Evolutionary conservation across 2,329 filamentous ascomycete genomes (phyloP), one percentile per base, ranked within the genome.

Genomic region (Byssoonygena ceratinophila): DNA sequence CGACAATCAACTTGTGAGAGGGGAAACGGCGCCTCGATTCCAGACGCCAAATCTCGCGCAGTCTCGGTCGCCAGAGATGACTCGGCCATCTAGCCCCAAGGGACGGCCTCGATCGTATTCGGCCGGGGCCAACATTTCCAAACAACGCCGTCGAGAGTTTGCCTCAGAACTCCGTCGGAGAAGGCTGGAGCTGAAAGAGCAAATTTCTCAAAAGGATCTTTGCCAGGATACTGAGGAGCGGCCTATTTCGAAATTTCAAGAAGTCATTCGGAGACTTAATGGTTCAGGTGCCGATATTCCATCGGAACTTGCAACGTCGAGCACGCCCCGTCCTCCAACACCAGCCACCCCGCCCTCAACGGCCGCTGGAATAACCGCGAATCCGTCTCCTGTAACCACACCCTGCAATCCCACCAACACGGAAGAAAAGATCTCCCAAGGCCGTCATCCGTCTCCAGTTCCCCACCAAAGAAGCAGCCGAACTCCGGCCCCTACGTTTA

Each of bases 1-100:
- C 63, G 76, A 80, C 61, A 74, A 68, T 36, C 62, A 63, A 47
- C 61, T 61, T 18, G 56, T 54, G 39, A 50, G 41, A 40, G 37
- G 39, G 12, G 34, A 54, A 18, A 31, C 20, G 14, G 32, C 40
- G 22, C 16, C 44, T 5, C 49, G 47, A 5, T 52, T 41, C 14
- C 34, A 43, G 1, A 52, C 52, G 18, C 54, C 44, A 6, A 49
- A 34, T 52, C 18, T 34, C 46, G 36, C 34, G 40, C 52, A 59
- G 51, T 31, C 43, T 41, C 16, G 54, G 46, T 56, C 59, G 51
- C 57, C 59, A 20, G 55, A 57, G 11, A 44, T 18, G 11, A 29
- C 22, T 16, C 22, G 22, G 37, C 53, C 32, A 55, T 54, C 49
- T 55, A 57, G n/a, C 29, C 23, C 51, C 4, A 16, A 18, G 16